Base-by-base conservation (phyloP, 176 grass and related monocot species). In the Zoysia japonica region DNA sequence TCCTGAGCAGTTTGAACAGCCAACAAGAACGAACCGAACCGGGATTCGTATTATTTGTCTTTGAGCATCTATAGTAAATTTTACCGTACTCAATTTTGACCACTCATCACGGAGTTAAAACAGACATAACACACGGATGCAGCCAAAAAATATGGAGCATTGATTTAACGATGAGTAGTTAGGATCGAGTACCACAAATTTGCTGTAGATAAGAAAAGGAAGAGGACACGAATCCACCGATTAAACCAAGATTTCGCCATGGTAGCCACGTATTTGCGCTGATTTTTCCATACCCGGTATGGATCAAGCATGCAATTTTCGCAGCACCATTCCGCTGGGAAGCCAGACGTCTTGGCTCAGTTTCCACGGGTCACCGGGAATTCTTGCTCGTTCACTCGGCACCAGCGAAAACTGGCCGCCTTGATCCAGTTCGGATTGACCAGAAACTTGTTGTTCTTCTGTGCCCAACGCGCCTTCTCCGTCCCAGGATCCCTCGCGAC, bases 351-450 rank as follows among this genome's bases (percentile, higher is more conserved):
- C 28, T 28, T 28, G 15, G 43, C n/a, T 77, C 59, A 77, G 2
- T 16, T 2, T 35, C 28, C 28, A 28, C 28, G 28, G 28, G 28
- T 28, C 28, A 28, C 28, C 28, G 28, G 28, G 28, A 28, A 28
- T 28, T 28, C 28, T 28, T 28, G 28, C 28, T 28, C 28, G 28
- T 28, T 28, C 28, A 28, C 28, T 28, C 28, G 28, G 28, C 28
- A 28, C 28, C 92, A 94, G n/a, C 83, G 63, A 86, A 84, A 89
- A 38, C 66, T 84, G 2, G 86, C 84, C 37, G 81, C 78, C 63
- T 77, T 82, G 47, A 93, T 82, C 87, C 90, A 93, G 3, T 78
- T 5, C 5, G 66, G 61, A 11, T 1, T 79, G 36, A 94, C 86
- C 12, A 94, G 83, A 49, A 86, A 94, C 77, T 85, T 89, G 55